Base-by-base conservation (phyloP, 768 basidiomycete species). In the Tulasnella sp. region DNA sequence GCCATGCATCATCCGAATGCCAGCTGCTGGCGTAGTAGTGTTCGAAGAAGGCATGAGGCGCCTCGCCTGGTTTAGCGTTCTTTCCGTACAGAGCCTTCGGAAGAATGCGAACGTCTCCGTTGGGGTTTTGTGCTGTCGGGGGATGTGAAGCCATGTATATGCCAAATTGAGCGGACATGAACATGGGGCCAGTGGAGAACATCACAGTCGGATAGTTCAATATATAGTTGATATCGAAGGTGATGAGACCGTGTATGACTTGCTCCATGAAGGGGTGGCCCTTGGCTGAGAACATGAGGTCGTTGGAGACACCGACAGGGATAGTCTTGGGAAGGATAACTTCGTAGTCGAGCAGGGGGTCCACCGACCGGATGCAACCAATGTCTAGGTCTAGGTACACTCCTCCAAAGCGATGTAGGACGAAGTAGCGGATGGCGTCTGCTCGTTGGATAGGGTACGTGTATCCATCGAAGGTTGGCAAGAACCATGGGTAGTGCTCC, bases 171-270 rank as follows among this genome's bases (percentile, higher is more conserved):
- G 86, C 84, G 0, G 94, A 97, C 11, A 99, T 75, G 73, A 97
- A 99, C 96, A 99, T 99, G 67, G 96, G 96, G 1, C 95, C 95
- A 0, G 96, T 99, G 55, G 92, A 92, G 74, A 99, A 99, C 96
- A 99, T 99, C 76, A 99, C 96, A 26, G 96, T 99, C 30, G 96
- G 96, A 66, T 99, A 99, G 73, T 98, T 96, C 69, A 94, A 82
- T 56, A 96, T 71, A 84, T 90, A 99, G 54, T 83, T 81, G 70
- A 95, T 90, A 73, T 98, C 90, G 69, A 95, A 99, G 21, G 84
- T 84, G 67, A 83, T 78, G 61, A 97, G 81, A 70, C 87, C 90
- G 74, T 94, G 87, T 64, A 97, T 94, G 51, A 90, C 88, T 72
- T 94, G 88, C 41, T 85, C 84, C 74, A 98, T 78, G 75, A 99